Conservation (phyloP, 2,329 filamentous ascomycete genomes). For the Ceratocystis huliohia region DNA sequence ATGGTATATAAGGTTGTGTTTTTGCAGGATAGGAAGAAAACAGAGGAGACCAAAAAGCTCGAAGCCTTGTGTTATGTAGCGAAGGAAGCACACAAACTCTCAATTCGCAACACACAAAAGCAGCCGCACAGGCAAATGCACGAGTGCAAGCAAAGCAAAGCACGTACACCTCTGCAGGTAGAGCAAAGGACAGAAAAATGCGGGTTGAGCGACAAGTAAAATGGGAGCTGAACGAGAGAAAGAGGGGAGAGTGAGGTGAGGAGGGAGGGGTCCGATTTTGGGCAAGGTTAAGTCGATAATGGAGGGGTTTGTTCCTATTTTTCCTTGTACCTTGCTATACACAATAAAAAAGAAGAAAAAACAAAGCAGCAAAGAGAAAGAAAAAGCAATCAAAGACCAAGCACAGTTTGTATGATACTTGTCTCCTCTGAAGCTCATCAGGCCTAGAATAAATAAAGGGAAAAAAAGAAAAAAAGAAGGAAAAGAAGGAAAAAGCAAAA, state of each 20-base stretch:
- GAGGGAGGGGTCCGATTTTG: neutral
- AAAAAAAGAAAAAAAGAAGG: neutral
- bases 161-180: neutral
- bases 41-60: neutral
- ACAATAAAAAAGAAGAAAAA: neutral
- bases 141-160: neutral
- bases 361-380: neutral
- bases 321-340: neutral
- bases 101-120: slow-evolving; percentile 2
- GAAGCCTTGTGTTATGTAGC: neutral
- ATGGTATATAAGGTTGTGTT: neutral
- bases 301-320: slow-evolving; percentile 3
- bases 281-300: neutral
- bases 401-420: neutral
- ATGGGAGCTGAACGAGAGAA: neutral
- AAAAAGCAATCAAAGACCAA: neutral
- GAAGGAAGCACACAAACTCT: neutral
- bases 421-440: neutral
- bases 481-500: neutral
- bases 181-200: neutral
- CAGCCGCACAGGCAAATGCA: neutral
- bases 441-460: too few species aligned
- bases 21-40: too few species aligned
- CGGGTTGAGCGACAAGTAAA: neutral
- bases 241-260: neutral